Percentiles rank a stretch among this genome's conserved stretches.
Conservation (phyloP, 148 eudicot genomes). For the Rhododendron vialii region DNA sequence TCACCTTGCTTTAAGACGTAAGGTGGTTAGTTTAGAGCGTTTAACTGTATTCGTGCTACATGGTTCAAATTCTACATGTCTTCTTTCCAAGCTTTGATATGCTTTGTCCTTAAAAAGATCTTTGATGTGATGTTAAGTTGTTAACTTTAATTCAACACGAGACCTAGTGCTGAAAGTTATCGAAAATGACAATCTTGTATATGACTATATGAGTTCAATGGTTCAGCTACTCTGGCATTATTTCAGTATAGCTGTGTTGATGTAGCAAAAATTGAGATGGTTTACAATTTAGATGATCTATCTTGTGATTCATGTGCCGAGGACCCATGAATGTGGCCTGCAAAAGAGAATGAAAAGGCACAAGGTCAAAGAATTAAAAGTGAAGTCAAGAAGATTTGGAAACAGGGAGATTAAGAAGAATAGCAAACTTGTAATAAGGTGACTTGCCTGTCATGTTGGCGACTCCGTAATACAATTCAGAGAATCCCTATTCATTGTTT, state of each 20-base stretch:
- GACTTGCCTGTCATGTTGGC: background rate
- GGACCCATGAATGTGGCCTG: background rate
- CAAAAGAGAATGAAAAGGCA: background rate
- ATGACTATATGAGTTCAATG: background rate
- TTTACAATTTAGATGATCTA: background rate
- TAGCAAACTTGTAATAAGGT: background rate
- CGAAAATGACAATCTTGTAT: background rate
- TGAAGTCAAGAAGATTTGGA: background rate
- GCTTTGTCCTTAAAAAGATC: background rate
- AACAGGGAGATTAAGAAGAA: background rate
- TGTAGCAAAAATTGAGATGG: background rate
- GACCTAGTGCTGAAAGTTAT: background rate
- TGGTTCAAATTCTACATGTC: background rate
- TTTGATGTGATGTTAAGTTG: background rate
- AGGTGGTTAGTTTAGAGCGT: background rate
- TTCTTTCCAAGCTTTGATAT: background rate
- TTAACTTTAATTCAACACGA: background rate
- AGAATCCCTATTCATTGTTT: background rate
- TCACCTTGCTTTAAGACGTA: background rate
- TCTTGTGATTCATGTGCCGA: background rate
- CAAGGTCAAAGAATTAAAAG: background rate
- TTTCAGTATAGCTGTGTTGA: background rate
- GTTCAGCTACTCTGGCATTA: background rate
- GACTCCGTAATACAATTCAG: background rate
- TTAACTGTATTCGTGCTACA: background rate